Evolutionary conservation across 495 filamentous ascomycete genomes (phyloP), one percentile per base, ranked within the genome.

Genomic region (Sporormia fimetaria): DNA sequence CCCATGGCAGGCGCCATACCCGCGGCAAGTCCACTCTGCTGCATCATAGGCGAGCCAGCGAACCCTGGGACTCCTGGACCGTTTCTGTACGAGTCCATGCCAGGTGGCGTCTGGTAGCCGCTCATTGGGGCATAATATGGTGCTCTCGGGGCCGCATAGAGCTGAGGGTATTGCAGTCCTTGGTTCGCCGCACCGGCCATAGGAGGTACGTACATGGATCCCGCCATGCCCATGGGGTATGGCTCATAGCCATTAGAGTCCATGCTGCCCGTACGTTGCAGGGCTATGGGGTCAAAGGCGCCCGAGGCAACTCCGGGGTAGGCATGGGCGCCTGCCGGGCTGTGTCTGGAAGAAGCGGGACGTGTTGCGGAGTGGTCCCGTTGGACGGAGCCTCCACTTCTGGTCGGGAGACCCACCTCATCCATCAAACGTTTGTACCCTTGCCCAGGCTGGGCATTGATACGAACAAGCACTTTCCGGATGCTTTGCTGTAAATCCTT

Each of bases 341-440:
- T 38, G 17, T 67, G 58, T 36, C 76, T 69, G 29, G 72, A 65
- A 7, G 73, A 75, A 11, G 59, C 62, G 15, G 75, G 73, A 30
- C 75, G 57, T n/a, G 63, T 60, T 34, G 63, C 23, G 8, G 46
- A 49, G 24, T 49, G 46, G 7, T 61, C 57, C 31, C 37, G 40
- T 22, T 33, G 44, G 6, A 44, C 37, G 1, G 53, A 41, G 10
- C 60, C 60, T 33, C 59, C 68, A 14, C 66, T 64, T 26, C 78
- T 69, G 26, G 76, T 78, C 4, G 84, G 85, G 40, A 92, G 65
- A 34, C 83, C 87, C 56, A 94, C 90, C 62, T 95, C 87, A 54
- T 94, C 87, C 90, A 98, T 98, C 33, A 98, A 62, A 28, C 90
- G 83, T 69, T 96, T 96, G 63, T 98, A 98, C 26, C 90, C 90